Conservation (phyloP, 2,329 filamentous ascomycete genomes). For the Epichloe aotearoae region DNA sequence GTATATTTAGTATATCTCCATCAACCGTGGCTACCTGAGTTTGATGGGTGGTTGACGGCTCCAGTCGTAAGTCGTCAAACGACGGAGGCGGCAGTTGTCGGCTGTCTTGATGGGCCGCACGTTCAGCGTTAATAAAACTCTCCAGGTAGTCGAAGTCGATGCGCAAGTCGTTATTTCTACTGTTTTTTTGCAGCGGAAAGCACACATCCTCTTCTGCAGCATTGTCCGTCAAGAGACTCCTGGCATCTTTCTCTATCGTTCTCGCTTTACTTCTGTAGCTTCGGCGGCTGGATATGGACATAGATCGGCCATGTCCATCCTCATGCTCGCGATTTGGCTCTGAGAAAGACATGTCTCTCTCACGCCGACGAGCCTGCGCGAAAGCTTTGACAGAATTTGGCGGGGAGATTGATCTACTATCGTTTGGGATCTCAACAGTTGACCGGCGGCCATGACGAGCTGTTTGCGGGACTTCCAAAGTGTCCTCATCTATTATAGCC, state of each 20-base stretch:
- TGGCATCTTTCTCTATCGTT: conserved; percentile 47
- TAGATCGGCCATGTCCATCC: conserved; percentile 50
- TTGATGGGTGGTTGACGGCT: conserved; percentile 13
- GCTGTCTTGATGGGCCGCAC: conserved; percentile 34
- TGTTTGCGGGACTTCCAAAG: conserved; percentile 35
- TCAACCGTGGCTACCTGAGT: conserved; percentile 35
- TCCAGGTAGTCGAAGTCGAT: conserved; percentile 92
- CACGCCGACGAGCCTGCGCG: conserved; percentile 74
- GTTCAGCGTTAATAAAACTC: conserved; percentile 63
- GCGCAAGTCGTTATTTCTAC: conserved; percentile 56
- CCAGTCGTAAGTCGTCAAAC: conserved; percentile 22
- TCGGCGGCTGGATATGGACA: conserved; percentile 54
- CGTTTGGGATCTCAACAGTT: conserved; percentile 41
- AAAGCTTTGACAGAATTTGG: conserved; percentile 98
- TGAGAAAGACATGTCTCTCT: conserved; percentile 53
- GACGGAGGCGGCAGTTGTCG: conserved; percentile 28
- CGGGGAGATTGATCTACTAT: conserved; percentile 63
- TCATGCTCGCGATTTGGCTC: conserved; percentile 29
- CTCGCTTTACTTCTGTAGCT: conserved; percentile 44
- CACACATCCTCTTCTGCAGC: conserved; percentile 80
- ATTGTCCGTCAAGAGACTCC: conserved; percentile 50
- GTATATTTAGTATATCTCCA: conserved; percentile 44
- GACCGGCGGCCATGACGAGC: conserved; percentile 36
- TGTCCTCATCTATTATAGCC: conserved; percentile 64
- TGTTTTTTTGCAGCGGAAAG: conserved; percentile 63